A percentile compares a stretch with the other conserved stretches of the same genome.
Conservation (phyloP, 371 early-diverging fungal species). For the Zopfochytrium polystomum region DNA sequence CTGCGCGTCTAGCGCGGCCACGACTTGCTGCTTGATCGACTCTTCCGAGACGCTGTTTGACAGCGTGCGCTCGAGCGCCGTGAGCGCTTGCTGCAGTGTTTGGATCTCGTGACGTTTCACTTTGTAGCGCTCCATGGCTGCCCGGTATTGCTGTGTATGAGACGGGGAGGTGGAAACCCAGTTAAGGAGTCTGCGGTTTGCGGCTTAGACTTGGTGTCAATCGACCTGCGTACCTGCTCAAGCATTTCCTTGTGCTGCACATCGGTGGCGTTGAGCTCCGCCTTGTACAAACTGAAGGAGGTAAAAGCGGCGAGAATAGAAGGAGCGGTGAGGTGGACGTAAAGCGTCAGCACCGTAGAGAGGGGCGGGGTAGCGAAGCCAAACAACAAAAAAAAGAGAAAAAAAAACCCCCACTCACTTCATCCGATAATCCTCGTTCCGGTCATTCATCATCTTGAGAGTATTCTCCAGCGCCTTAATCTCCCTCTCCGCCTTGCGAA, state of each 20-base stretch:
- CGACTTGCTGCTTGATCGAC: conserved; percentile 32
- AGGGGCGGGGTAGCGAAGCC: background rate
- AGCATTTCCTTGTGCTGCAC: conserved; percentile 55
- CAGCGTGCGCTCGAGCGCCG: conserved; percentile 32
- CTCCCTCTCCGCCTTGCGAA: conserved; percentile 53
- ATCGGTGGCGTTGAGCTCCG: conserved; percentile 50
- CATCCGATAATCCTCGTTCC: conserved; percentile 52
- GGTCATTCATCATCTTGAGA: conserved; percentile 50
- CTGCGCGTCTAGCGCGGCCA: conserved; percentile 37
- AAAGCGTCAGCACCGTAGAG: background rate
- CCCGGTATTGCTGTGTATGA: conserved; percentile 43
- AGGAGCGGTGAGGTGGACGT: background rate
- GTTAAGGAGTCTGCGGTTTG: background rate
- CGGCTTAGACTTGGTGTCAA: background rate
- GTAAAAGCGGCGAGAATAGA: too few species aligned
- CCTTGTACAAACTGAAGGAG: conserved; percentile 41
- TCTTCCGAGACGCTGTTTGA: conserved; percentile 33
- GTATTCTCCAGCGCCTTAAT: conserved; percentile 60
- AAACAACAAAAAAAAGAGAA: background rate
- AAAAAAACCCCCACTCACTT: conserved; percentile 34
- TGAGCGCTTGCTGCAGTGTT: conserved; percentile 39
- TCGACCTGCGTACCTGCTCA: conserved; percentile 46
- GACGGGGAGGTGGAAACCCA: too few species aligned
- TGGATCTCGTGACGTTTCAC: conserved; percentile 43
- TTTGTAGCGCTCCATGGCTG: conserved; percentile 46